These are phyloP conservation scores for Daedalea quercina DNA, from an alignment of 768 basidiomycete genomes.

Conservation along the genomic window DNA sequence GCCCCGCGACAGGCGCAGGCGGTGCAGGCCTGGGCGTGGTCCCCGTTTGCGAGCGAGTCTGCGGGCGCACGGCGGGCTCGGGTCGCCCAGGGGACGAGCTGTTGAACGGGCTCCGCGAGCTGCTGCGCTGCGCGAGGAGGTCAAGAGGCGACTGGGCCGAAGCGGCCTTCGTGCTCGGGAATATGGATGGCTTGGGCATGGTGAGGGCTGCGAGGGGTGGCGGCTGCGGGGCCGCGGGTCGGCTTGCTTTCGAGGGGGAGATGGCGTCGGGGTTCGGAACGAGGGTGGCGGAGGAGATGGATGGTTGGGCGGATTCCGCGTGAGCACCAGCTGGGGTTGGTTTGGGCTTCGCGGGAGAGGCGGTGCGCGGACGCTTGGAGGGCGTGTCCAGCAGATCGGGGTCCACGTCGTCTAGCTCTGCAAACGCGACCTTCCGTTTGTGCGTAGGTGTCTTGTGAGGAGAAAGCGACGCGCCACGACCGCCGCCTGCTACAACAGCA, in stretches of 20 bases:
- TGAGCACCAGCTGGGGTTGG: too few species aligned
- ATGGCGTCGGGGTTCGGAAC: slow-evolving; percentile 5
- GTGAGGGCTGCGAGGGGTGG: background rate
- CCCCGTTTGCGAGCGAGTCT: slow-evolving; percentile 3
- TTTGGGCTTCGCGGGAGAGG: slow-evolving; percentile 7
- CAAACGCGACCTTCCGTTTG: slow-evolving; percentile 23
- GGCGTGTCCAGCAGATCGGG: slow-evolving; percentile 18
- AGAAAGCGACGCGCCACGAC: slow-evolving; percentile 1
- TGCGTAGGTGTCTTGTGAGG: slow-evolving; percentile 18
- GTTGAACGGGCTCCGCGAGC: background rate
- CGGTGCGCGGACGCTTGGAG: slow-evolving; percentile 17
- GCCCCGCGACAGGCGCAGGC: slow-evolving; percentile 3
- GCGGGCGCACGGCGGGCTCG: slow-evolving; percentile 5
- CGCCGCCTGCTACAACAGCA: slow-evolving; percentile 6
- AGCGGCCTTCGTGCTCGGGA: slow-evolving; percentile 2
- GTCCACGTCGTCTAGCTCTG: slow-evolving; percentile 8
- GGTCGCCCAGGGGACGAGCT: slow-evolving; percentile 3
- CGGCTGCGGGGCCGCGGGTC: background rate
- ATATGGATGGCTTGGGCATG: background rate
- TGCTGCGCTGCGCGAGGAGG: background rate
- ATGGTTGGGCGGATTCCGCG: too few species aligned
- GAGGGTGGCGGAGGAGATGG: background rate
- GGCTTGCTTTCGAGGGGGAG: background rate
- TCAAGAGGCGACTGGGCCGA: slow-evolving; percentile 12
- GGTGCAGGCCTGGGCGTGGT: background rate